Conservation (phyloP, 2,329 filamentous ascomycete species). For the Hymenoscyphus infarciens region DNA sequence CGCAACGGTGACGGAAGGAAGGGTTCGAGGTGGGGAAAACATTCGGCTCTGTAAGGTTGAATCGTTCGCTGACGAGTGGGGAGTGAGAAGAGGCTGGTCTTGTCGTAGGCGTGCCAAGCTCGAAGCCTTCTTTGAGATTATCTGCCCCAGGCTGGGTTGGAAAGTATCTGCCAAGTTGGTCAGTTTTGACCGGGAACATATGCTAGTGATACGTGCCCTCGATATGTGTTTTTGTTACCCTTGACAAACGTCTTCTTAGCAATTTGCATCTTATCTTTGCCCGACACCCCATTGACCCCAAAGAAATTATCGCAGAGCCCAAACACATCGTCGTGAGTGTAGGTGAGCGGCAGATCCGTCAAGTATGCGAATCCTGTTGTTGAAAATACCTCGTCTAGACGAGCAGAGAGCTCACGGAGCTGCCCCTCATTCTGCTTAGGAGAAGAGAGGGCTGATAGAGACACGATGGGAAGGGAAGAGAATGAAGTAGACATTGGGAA, state of each 20-base stretch:
- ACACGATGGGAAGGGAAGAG: conserved; percentile 42
- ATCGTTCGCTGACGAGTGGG: conserved; percentile 23
- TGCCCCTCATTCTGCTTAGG: conserved; percentile 30
- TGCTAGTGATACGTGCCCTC: conserved; percentile 33
- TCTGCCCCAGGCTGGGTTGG: conserved; percentile 39
- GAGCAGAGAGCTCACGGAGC: conserved; percentile 35
- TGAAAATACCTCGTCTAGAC: conserved; percentile 41
- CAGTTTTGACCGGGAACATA: neutral
- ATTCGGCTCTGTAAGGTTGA: conserved; percentile 41
- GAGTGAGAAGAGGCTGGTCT: conserved; percentile 15
- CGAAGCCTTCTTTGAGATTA: conserved; percentile 47
- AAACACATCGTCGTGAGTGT: conserved; percentile 42
- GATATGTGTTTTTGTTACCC: conserved; percentile 42
- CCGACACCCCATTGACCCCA: conserved; percentile 29
- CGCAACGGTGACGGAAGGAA: conserved; percentile 32
- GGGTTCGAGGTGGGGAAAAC: conserved; percentile 37
- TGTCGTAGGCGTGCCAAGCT: conserved; percentile 38
- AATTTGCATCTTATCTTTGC: conserved; percentile 39
- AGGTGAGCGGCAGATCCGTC: conserved; percentile 41
- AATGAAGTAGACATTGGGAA: conserved; percentile 29
- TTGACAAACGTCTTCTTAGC: conserved; percentile 42
- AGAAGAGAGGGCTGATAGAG: conserved; percentile 37
- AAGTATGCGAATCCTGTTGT: conserved; percentile 47
- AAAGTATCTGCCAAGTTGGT: conserved; percentile 38
- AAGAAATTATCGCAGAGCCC: conserved; percentile 40